Conservation (phyloP, 2,329 filamentous ascomycete species). For the Verticillium alfalfae region DNA sequence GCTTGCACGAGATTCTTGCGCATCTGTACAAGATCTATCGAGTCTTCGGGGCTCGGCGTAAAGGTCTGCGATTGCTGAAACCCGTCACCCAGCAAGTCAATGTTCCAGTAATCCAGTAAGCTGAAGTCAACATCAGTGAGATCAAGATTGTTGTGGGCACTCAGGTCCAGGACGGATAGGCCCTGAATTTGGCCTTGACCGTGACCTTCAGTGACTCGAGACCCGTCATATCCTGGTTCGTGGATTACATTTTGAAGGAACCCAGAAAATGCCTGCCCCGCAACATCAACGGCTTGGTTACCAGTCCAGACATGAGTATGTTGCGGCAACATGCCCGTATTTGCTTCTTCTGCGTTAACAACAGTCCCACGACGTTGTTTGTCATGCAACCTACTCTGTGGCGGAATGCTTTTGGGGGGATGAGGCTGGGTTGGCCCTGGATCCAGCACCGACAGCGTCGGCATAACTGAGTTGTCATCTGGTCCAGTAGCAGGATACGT, state of each 20-base stretch:
- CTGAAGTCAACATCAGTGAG: slow-evolving; percentile 48
- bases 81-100: slow-evolving; percentile 27
- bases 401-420: neutral
- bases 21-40: slow-evolving; percentile 38
- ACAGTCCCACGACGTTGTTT: neutral
- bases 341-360: neutral
- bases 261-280: slow-evolving; percentile 37
- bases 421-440: neutral
- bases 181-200: slow-evolving; percentile 22
- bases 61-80: slow-evolving; percentile 16
- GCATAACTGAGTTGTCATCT: neutral
- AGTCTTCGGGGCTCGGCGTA: slow-evolving; percentile 25
- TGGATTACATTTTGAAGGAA: slow-evolving; percentile 47
- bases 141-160: slow-evolving; percentile 42
- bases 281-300: slow-evolving; percentile 4
- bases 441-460: neutral
- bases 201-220: slow-evolving; percentile 21
- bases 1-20: slow-evolving; percentile 40
- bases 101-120: slow-evolving; percentile 42
- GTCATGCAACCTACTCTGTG: neutral
- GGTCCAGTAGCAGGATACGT: neutral
- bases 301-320: neutral
- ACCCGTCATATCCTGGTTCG: slow-evolving; percentile 31
- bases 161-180: slow-evolving; percentile 42
- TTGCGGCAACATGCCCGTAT: neutral